phyloP scores from a whole-genome alignment of 495 filamentous ascomycete genomes.

The Aspergillus asperescens region DNA sequence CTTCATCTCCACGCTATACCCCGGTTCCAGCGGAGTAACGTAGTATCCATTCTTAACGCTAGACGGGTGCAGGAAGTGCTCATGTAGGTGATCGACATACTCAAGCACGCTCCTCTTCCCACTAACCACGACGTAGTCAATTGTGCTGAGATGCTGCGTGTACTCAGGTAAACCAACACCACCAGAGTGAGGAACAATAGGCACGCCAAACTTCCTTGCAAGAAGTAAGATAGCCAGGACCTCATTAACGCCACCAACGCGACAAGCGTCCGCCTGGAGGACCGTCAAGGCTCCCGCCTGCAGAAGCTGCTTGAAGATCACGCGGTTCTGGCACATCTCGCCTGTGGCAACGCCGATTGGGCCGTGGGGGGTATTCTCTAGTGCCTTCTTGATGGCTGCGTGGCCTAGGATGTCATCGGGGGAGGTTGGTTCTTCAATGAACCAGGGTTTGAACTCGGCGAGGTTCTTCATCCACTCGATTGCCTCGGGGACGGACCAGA shows the following conservation, averaged over 20 bases:
- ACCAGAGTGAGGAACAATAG: slow-evolving; percentile 83
- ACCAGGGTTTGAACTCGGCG: slow-evolving; percentile 85
- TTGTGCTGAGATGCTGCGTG: slow-evolving; percentile 88
- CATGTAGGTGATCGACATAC: slow-evolving; percentile 90
- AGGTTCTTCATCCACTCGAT: slow-evolving; percentile 83
- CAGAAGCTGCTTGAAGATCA: slow-evolving; percentile 90
- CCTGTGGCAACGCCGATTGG: slow-evolving; percentile 82
- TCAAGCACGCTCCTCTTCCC: slow-evolving; percentile 79
- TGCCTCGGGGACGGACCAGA: slow-evolving; percentile 89
- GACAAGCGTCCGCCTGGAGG: slow-evolving; percentile 87
- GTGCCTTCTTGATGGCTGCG: slow-evolving; percentile 73
- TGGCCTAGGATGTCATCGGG: slow-evolving; percentile 91
- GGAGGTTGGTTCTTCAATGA: slow-evolving; percentile 95
- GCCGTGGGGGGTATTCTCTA: slow-evolving; percentile 57
- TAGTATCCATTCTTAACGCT: slow-evolving; percentile 83
- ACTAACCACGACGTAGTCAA: slow-evolving; percentile 86
- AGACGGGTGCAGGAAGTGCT: slow-evolving; percentile 82
- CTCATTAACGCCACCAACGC: slow-evolving; percentile 88
- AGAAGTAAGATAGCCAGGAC: slow-evolving; percentile 86
- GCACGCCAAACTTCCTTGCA: slow-evolving; percentile 77
- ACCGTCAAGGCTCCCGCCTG: slow-evolving; percentile 75
- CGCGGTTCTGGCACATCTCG: slow-evolving; percentile 95
- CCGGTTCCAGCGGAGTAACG: slow-evolving; percentile 73
- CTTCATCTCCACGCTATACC: slow-evolving; percentile 94
- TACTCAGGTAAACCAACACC: slow-evolving; percentile 92